Percentiles rank a stretch among this genome's conserved stretches.
These are phyloP conservation scores for Metarhizium anisopliae DNA, from an alignment of 2,329 filamentous ascomycete genomes.

Conservation along the genomic window DNA sequence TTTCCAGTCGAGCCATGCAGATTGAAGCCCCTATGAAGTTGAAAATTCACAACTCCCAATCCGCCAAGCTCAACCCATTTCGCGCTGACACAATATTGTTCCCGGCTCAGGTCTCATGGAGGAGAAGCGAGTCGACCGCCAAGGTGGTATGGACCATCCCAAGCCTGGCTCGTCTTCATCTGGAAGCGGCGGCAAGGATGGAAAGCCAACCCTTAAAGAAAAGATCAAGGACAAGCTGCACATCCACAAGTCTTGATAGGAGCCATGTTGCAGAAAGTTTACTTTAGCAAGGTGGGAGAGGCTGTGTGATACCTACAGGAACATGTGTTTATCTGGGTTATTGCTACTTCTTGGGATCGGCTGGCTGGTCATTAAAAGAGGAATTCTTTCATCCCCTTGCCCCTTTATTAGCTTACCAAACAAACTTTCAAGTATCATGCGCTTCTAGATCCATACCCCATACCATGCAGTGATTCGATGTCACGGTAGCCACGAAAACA, in stretches of 20 bases:
- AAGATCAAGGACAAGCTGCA: conserved; percentile 66
- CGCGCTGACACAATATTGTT: background rate
- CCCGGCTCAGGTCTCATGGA: conserved; percentile 22
- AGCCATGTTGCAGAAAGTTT: background rate
- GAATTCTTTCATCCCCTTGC: too few relatives aligned
- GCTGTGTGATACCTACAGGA: background rate
- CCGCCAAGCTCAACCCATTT: conserved; percentile 2
- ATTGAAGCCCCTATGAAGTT: background rate
- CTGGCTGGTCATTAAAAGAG: too few relatives aligned
- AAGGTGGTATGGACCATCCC: conserved; percentile 4
- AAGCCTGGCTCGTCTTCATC: conserved; percentile 8
- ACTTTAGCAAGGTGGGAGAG: background rate
- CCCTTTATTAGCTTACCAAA: too few relatives aligned
- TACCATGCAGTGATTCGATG: background rate
- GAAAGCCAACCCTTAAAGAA: conserved; percentile 44
- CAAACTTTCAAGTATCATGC: background rate
- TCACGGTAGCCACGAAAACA: background rate
- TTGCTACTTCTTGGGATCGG: too few relatives aligned
- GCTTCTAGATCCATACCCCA: background rate
- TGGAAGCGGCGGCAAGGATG: conserved; percentile 10
- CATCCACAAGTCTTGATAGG: conserved; percentile 21
- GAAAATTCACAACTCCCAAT: background rate
- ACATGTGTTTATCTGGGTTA: too few relatives aligned
- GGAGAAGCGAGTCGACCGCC: conserved; percentile 20
- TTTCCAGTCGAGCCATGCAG: too few relatives aligned